Conservation (phyloP, 495 filamentous ascomycete genomes). For the Glonium stellatum region DNA sequence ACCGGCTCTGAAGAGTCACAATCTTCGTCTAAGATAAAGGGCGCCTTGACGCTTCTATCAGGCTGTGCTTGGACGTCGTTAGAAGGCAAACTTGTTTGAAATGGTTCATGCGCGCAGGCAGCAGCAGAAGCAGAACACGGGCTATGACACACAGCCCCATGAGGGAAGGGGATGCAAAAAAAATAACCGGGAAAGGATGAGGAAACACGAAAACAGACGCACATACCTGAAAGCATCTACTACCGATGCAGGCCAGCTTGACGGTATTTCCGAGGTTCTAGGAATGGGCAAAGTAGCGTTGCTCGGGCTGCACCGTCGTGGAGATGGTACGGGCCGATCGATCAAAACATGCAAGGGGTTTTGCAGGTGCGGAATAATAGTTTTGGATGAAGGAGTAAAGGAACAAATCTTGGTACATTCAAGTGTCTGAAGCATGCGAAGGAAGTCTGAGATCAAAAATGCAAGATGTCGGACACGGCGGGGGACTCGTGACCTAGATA, state of each 20-base stretch:
- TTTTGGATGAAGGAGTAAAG: conserved; percentile 15
- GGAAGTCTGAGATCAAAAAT: conserved; percentile 7
- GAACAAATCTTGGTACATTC: conserved; percentile 13
- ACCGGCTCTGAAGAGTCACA: conserved; percentile 15
- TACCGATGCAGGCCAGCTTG: conserved; percentile 31
- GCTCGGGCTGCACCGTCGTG: conserved; percentile 10
- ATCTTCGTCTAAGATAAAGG: conserved; percentile 23
- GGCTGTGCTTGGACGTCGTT: conserved; percentile 19
- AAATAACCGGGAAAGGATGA: background rate
- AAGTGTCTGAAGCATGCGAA: conserved; percentile 13
- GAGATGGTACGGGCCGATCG: conserved; percentile 6
- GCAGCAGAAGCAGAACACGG: conserved; percentile 22
- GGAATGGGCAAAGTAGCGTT: conserved; percentile 5
- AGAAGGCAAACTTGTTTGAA: conserved; percentile 23
- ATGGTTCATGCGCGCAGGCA: conserved; percentile 22
- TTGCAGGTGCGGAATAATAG: conserved; percentile 4
- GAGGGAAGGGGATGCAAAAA: no score
- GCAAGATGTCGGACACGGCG: conserved; percentile 8
- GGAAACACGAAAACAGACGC: conserved; percentile 11
- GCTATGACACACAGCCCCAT: conserved; percentile 14
- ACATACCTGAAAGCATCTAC: conserved; percentile 29
- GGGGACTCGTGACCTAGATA: conserved; percentile 23
- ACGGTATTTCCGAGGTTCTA: conserved; percentile 23
- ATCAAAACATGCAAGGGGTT: conserved; percentile 23
- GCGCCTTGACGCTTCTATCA: conserved; percentile 23